Evolutionary conservation across 2,329 filamentous ascomycete species (phyloP), one percentile per base, ranked within the genome.

Genomic region (Diaporthe vexans): DNA sequence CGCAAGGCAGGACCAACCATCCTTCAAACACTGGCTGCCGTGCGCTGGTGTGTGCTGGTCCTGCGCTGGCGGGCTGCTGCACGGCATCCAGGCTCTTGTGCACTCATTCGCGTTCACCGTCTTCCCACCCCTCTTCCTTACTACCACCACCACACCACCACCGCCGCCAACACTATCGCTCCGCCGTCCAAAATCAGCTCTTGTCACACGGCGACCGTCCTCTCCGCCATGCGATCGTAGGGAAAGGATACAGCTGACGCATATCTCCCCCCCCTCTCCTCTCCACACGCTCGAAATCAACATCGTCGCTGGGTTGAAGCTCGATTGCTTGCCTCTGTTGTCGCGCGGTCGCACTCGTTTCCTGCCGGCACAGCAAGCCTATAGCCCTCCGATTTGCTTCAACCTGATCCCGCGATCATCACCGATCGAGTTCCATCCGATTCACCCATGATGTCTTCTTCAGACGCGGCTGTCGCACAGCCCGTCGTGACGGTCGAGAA

Each of bases 281-380:
- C 24, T 24, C 51, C 19, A 7, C 13, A 40, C 56, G 54, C 33
- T 71, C 56, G 63, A 63, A 63, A 43, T 15, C 37, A 29, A 26
- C 56, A 57, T 70, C 19, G n/a, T 51, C 40, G 24, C 35, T 26
- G 4, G n/a, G 43, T 4, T 26, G 15, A 68, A 43, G 48, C 43
- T 51, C 59, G 69, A 24, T 72, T 72, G 51, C 70, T 48, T 21
- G 33, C 46, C 58, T 68, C 52, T 15, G 46, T 35, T 46, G 54
- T 61, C 58, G 56, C 57, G 57, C 70, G 46, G 73, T 74, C 68
- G 72, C 59, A 58, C 61, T 52, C 59, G 43, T 68, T 58, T 56
- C 57, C 51, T 26, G 57, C 40, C 59, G 65, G 48, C 68, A 57
- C 57, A 74, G 67, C 48, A 74, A 72, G 72, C 59, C 72, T 40